Evolutionary conservation across 305 asterid genomes (phyloP).

Genomic region (Lippia alba): DNA sequence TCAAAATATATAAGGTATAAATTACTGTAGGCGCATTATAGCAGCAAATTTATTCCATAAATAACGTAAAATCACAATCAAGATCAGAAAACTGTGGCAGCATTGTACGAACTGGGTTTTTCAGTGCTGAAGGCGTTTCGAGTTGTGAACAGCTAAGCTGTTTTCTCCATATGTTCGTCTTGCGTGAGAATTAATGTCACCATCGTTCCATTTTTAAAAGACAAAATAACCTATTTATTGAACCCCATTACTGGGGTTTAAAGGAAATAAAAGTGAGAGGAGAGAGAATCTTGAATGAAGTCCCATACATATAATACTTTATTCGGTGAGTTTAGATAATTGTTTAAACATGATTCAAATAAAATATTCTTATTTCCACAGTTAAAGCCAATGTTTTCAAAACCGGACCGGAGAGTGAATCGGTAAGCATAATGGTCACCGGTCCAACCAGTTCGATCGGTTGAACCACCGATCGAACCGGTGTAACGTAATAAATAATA

Average conservation of each 20-base stretch:
- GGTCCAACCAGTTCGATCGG: no score
- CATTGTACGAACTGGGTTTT: constrained; percentile 35
- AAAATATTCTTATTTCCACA: no score
- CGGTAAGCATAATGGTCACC: no score
- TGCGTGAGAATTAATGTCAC: constrained; percentile 42
- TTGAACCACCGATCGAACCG: no score
- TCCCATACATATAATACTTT: neutral
- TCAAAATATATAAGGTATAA: neutral
- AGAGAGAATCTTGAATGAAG: neutral
- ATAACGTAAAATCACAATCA: constrained; percentile 4
- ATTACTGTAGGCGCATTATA: neutral
- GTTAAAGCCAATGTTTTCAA: no score
- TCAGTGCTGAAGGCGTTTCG: constrained; percentile 33
- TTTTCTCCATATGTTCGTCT: constrained; percentile 22
- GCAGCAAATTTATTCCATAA: neutral
- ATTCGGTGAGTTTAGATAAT: neutral
- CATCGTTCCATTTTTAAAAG: constrained; percentile 33
- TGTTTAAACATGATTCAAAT: neutral
- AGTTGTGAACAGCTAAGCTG: constrained; percentile 61
- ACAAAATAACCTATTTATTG: constrained; percentile 31
- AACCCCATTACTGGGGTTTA: constrained; percentile 39
- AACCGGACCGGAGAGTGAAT: no score
- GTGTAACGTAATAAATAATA: no score
- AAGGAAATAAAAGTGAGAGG: neutral
- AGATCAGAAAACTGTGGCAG: constrained; percentile 6